Base-by-base conservation (phyloP, 1,284 basidiomycete species). In the Sphaerobolus stellatus region DNA sequence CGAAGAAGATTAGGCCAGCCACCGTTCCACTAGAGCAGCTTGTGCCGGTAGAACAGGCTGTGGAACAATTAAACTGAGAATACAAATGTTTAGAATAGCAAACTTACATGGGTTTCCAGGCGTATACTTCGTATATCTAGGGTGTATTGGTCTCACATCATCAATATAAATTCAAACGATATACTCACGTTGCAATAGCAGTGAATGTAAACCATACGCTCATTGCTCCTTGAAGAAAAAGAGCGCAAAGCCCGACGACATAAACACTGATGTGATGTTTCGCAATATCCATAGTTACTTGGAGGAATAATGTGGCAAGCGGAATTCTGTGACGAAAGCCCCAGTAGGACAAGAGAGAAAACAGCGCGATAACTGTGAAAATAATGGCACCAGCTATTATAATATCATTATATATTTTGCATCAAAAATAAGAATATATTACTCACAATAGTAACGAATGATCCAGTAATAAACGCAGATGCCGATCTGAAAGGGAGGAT, bases 241-340 rank as follows among this genome's bases (percentile, higher is more conserved):
- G 73, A 2, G 88, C 84, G 30, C 78, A 60, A 60, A 94, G 81
- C 1, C 87, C 88, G 14, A 93, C 87, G n/a, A 83, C 72, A 65
- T 90, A 94, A 24, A 93, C 90, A 44, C 83, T 85, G 55, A 78
- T 82, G 70, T 94, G 89, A 62, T 90, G 87, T 65, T 92, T 92
- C 43, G 88, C 80, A 36, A 92, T 79, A 62, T 92, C 90, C 75
- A 93, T 90, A 3, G 88, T 83, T 25, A 90, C 85, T 68, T 93
- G 87, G 3, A 94, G 77, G 5, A 94, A 77, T 6, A 93, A 71
- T 18, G 86, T 83, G 2, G 89, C 86, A 3, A 95, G 73, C 0
- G 91, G 91, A 54, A 95, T 94, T 24, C 90, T 80, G 5, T 80
- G 77, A 41, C 79, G 77, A 67, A 82, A 86, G 5, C 84, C 85